Evolutionary conservation across 2,329 filamentous ascomycete genomes (phyloP), one percentile per base, ranked within the genome.

Genomic region (Alternaria solani): DNA sequence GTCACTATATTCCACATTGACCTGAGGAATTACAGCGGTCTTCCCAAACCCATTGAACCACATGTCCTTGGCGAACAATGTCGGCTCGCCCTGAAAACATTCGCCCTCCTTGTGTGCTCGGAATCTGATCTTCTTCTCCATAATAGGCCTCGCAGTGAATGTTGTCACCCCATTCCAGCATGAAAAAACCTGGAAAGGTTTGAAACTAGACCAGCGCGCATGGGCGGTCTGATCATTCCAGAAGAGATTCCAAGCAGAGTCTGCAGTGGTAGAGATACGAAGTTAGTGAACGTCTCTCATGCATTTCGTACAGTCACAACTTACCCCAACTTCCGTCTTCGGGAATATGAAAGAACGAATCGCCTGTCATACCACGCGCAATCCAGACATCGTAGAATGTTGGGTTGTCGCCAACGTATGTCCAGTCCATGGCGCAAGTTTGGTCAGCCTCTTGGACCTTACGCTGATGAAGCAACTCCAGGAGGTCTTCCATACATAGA

Each of bases 351-450:
- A 87, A 88, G 70, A 88, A 88, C 0, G 79, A 76, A 64, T 88
- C 83, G 1, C 87, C 86, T 1, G 74, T 76, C 44, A 88, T 80
- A 2, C 76, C 79, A 7, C 86, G 81, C 0, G 83, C 81, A 26
- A 87, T 76, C 86, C 85, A 88, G 3, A 86, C 79, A 60, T 88
- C 85, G 68, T 87, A 87, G 66, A 88, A 88, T 0, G 81, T 83
- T 0, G 83, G 82, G 2, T 83, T 51, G 3, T 68, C 61, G 14
- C 68, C 81, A 3, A 77, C 73, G 42, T 82, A 82, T 0, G 79
- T 82, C 85, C 86, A 89, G 70, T 89, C 86, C 81, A 89, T 84
- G 6, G 79, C 85, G 65, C 86, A 89, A 0, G 82, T 83, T 83
- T 87, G 87, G 67, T 85, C 82, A 7, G 85, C 86, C 2, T 70